phyloP scores from a whole-genome alignment of 1,284 basidiomycete species.

The Pascua guehoae region DNA sequence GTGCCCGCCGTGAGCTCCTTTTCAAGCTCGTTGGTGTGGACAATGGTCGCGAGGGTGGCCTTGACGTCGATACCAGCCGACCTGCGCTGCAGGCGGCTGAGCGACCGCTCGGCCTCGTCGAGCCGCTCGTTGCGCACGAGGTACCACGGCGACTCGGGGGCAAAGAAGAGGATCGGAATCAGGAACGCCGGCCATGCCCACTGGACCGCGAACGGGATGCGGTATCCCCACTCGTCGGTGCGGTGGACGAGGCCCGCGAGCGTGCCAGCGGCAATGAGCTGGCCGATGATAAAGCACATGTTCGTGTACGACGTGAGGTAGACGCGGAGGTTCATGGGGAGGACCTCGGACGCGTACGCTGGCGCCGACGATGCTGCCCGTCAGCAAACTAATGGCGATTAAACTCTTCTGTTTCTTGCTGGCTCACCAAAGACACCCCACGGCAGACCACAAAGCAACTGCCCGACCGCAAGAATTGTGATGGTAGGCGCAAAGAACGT shows the following conservation, averaged over 20 bases:
- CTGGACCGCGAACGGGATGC: constrained; percentile 20
- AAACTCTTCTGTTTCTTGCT: neutral
- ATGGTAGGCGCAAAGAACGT: constrained; percentile 28
- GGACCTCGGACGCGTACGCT: constrained; percentile 53
- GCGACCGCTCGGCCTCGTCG: constrained; percentile 42
- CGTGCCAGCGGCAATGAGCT: constrained; percentile 47
- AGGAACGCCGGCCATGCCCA: constrained; percentile 25
- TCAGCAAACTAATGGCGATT: neutral
- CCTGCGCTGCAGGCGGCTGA: constrained; percentile 23
- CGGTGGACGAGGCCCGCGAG: constrained; percentile 37
- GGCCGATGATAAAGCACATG: constrained; percentile 50
- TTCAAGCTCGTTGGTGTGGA: constrained; percentile 29
- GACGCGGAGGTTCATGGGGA: constrained; percentile 51
- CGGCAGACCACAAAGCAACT: constrained; percentile 42
- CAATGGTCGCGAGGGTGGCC: constrained; percentile 27
- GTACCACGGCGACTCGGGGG: constrained; percentile 25
- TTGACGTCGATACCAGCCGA: constrained; percentile 22
- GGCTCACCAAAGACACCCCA: constrained; percentile 46
- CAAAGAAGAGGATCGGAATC: constrained; percentile 9
- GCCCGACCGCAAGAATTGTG: constrained; percentile 31
- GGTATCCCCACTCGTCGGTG: constrained; percentile 17
- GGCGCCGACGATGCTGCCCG: constrained; percentile 45
- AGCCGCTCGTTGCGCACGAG: constrained; percentile 28
- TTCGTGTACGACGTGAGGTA: constrained; percentile 52
- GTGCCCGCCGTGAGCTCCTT: constrained; percentile 9